Base-by-base conservation (phyloP, 2,329 filamentous ascomycete species). In the Colletotrichum lindemuthianum region DNA sequence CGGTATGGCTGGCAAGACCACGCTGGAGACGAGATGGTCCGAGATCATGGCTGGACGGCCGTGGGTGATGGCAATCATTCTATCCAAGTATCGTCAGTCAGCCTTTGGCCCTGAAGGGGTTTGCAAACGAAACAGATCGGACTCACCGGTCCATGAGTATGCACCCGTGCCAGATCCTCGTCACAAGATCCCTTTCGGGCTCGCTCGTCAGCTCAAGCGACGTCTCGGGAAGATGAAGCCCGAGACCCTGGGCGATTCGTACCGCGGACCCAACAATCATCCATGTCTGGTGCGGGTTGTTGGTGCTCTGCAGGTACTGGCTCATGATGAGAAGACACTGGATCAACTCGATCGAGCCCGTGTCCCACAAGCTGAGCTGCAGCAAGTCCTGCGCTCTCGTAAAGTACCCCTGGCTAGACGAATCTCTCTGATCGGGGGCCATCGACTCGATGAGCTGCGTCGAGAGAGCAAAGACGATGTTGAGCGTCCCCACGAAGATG, bases 231-330 rank as follows among this genome's bases (percentile, higher is more conserved):
- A 82, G 69, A 53, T 84, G 80, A 34, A 84, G 69, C 0, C 81
- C 82, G 3, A 84, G 60, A 0, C 80, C 79, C 53, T 84, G 80
- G 0, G 82, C 82, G 13, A 78, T 82, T 1, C 81, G 74, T 13
- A 83, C 77, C 0, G 81, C 81, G 4, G 79, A 72, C 0, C 81
- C 81, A 0, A 81, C 78, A 5, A 81, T 76, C 71, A 84, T 82
- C 82, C 82, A 84, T 2, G 80, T 83, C 60, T 82, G 78, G 61
- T 83, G 79, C 0, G 79, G 77, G 6, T 77, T 77, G 11, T 81
- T 77, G 0, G 82, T 83, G 49, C 82, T 81, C 47, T 84, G 82
- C 0, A 84, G 70, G 61, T 83, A 84, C 48, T 82, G 81, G 10
- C 78, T 79, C 64, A 81, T 81, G 6, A 84, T 71, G 0, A 84